Conservation (phyloP, 441 rosid species). For the Arabidopsis lyrata region DNA sequence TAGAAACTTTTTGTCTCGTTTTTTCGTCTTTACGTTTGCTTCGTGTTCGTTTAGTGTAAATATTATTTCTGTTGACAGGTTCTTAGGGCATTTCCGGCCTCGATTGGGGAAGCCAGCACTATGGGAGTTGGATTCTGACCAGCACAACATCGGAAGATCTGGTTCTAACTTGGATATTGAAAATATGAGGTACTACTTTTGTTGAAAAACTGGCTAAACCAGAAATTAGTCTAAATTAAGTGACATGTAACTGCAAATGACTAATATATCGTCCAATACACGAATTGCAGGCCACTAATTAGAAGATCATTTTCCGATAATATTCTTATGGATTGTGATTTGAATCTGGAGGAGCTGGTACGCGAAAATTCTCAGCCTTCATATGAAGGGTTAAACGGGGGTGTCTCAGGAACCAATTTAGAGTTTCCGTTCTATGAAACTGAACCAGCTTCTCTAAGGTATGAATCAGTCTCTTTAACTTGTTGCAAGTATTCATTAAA, state of each 20-base stretch:
- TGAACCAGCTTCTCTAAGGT: conserved; percentile 43
- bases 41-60: conserved; percentile 13
- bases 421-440: conserved; percentile 38
- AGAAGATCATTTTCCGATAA: conserved; percentile 47
- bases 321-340: conserved; percentile 33
- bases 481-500: conserved; percentile 15
- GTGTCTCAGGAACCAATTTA: conserved; percentile 35
- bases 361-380: conserved; percentile 37
- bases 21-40: neutral
- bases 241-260: conserved; percentile 9
- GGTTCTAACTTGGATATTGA: conserved; percentile 53
- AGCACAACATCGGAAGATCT: conserved; percentile 56
- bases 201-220: conserved; percentile 10
- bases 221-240: neutral
- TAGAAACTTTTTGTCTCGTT: neutral
- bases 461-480: conserved; percentile 22
- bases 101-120: conserved; percentile 79
- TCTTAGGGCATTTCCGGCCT: conserved; percentile 94
- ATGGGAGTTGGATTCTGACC: conserved; percentile 96
- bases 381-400: conserved; percentile 40
- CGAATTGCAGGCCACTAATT: conserved; percentile 42
- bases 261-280: conserved; percentile 16
- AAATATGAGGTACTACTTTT: conserved; percentile 58
- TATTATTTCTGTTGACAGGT: conserved; percentile 57
- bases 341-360: conserved; percentile 38